phyloP scores from a whole-genome alignment of 345 rosid species.

The Mercurialis annua region DNA sequence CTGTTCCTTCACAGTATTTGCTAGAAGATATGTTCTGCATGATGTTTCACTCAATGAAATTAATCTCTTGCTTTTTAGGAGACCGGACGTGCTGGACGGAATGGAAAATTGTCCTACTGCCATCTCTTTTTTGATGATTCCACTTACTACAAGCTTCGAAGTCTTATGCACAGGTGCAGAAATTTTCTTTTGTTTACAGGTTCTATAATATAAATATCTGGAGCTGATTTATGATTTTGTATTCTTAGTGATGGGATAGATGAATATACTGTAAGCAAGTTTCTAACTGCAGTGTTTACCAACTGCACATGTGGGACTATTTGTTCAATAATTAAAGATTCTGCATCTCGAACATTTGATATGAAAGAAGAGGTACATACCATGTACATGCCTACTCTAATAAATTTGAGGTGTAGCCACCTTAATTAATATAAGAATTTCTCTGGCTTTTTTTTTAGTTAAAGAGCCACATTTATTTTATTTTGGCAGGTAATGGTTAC shows the following conservation, averaged over 20 bases:
- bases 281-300: slow-evolving; percentile 66
- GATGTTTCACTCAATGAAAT: slow-evolving; percentile 15
- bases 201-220: not conserved
- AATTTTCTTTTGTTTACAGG: not conserved
- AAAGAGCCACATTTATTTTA: slow-evolving; percentile 12
- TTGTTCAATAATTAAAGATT: slow-evolving; percentile 63
- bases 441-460: not conserved
- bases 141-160: slow-evolving; percentile 82
- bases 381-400: slow-evolving; percentile 11
- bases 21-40: slow-evolving; percentile 19
- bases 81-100: slow-evolving; percentile 96
- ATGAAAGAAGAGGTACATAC: slow-evolving; percentile 84
- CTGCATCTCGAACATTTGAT: slow-evolving; percentile 76
- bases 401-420: not conserved
- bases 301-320: slow-evolving; percentile 42
- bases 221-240: slow-evolving; percentile 18
- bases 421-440: not conserved
- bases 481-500: slow-evolving; percentile 85
- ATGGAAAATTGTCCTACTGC: slow-evolving; percentile 79
- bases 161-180: slow-evolving; percentile 77
- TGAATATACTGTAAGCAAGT: slow-evolving; percentile 82
- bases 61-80: slow-evolving; percentile 43
- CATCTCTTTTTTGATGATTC: slow-evolving; percentile 76
- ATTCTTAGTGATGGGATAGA: slow-evolving; percentile 87
- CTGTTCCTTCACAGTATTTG: slow-evolving; percentile 13